Base-by-base conservation (phyloP, 805 yeast genomes). In the Candida hispaniensis region DNA sequence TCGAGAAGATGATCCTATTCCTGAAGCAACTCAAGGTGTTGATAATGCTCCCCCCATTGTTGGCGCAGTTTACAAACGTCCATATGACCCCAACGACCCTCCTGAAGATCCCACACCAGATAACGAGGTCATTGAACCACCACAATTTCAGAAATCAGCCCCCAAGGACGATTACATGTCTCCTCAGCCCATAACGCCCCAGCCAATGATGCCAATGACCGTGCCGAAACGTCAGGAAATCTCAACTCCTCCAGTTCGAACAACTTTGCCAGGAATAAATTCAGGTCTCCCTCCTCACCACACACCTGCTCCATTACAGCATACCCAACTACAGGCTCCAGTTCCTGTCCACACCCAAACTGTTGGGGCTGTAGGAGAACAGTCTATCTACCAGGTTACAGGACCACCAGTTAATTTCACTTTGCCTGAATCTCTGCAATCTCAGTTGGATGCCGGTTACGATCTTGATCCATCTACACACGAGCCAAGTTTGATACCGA, bases 41-140 rank as follows among this genome's bases (percentile, higher is more conserved):
- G 68, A 78, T 44, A 75, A 81, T 46, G 93, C 94, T 0, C 97
- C 97, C 9, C 97, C 98, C n/a, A 55, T 85, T 18, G 73, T 80
- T 20, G 98, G 98, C 17, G 91, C 81, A 18, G 94, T 91, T 6
- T 88, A 81, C 55, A 58, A 76, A 42, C 71, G 88, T 42, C 79
- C 81, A 1, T 71, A 75, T 21, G 73, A 75, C 44, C 73, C 74
- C 26, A 74, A 76, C 39, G 94, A 85, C 52, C 95, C 88, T 50
- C 67, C 79, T 39, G 93, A 78, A 56, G 75, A 75, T 47, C 61
- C 73, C 1, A 58, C 71, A n/a, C 64, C 71, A 14, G 59, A 57
- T 21, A 26, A 39, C 14, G 34, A 26, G 30, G 38, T 26, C 35
- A 35, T 24, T 15, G 26, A 36, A 19, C 43, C 30, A 12, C 28